phyloP scores from a whole-genome alignment of 345 rosid genomes.

The Gossypium stocksii region DNA sequence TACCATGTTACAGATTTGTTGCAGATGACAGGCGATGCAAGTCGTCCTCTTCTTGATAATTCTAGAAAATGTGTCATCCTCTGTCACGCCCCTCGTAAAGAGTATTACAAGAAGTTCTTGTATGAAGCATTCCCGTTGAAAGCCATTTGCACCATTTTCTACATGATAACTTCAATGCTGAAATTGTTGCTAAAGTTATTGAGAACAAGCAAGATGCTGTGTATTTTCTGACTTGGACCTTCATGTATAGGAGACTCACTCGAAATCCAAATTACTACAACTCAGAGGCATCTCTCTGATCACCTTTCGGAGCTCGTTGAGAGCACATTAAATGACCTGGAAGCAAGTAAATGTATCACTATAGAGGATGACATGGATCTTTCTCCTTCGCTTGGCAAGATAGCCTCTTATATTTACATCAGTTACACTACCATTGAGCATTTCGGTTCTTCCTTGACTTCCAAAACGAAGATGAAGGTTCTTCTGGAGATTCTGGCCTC shows the following conservation, averaged over 20 bases:
- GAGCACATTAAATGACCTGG: conserved; percentile 70
- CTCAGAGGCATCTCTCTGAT: conserved; percentile 95
- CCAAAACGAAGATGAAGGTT: conserved; percentile 93
- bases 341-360: conserved; percentile 69
- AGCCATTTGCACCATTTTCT: conserved; percentile 87
- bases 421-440: conserved; percentile 87
- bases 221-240: conserved; percentile 93
- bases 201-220: conserved; percentile 97
- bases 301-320: conserved; percentile 96
- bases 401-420: conserved; percentile 77
- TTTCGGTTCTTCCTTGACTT: conserved; percentile 75
- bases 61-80: conserved; percentile 87
- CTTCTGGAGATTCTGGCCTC: conserved; percentile 80
- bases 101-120: conserved; percentile 86
- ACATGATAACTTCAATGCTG: conserved; percentile 87
- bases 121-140: conserved; percentile 91
- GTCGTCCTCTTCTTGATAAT: conserved; percentile 78
- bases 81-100: conserved; percentile 85
- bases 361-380: conserved; percentile 83
- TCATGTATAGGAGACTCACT: conserved; percentile 85
- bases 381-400: conserved; percentile 77
- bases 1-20: conserved; percentile 79
- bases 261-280: conserved; percentile 94
- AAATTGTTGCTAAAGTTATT: conserved; percentile 69
- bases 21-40: conserved; percentile 97